Evolutionary conservation across 2,329 filamentous ascomycete genomes (phyloP).

Genomic region (Hortaea sp.): DNA sequence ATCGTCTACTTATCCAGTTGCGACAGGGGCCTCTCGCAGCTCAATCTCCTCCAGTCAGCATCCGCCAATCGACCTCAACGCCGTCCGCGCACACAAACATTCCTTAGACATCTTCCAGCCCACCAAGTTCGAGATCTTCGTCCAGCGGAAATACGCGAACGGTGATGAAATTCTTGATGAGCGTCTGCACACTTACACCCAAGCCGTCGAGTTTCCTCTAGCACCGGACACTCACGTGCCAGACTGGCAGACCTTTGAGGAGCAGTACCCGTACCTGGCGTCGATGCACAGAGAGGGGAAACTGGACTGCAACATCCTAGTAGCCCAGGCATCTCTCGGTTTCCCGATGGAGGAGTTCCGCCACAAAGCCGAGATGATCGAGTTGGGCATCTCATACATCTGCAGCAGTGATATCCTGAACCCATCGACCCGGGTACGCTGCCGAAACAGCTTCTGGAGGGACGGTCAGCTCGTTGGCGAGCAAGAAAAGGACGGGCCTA

Average conservation of each 20-base stretch:
- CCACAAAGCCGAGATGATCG: slow-evolving; percentile 18
- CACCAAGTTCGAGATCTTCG: slow-evolving; percentile 31
- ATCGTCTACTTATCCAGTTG: slow-evolving; percentile 12
- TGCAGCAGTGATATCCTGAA: slow-evolving; percentile 18
- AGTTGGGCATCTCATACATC: slow-evolving; percentile 22
- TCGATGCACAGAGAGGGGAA: slow-evolving; percentile 14
- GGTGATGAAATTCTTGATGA: slow-evolving; percentile 14
- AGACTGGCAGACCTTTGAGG: slow-evolving; percentile 23
- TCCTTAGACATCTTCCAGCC: slow-evolving; percentile 19
- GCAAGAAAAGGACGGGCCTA: slow-evolving; percentile 13
- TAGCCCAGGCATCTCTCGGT: slow-evolving; percentile 33
- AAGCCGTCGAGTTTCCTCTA: slow-evolving; percentile 21
- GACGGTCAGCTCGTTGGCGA: slow-evolving; percentile 10
- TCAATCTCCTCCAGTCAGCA: slow-evolving; percentile 1
- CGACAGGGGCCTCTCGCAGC: slow-evolving; percentile 3
- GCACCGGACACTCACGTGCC: slow-evolving; percentile 23
- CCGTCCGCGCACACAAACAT: slow-evolving; percentile 11
- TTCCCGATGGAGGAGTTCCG: slow-evolving; percentile 30
- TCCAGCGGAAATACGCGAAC: slow-evolving; percentile 22
- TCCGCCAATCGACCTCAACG: not conserved
- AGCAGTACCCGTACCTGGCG: slow-evolving; percentile 21
- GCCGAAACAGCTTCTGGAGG: slow-evolving; percentile 17
- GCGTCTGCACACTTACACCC: slow-evolving; percentile 30
- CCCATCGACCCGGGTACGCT: slow-evolving; percentile 11
- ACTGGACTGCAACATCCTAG: slow-evolving; percentile 27